Conservation (phyloP, 495 filamentous ascomycete genomes). For the Terfezia claveryi region DNA sequence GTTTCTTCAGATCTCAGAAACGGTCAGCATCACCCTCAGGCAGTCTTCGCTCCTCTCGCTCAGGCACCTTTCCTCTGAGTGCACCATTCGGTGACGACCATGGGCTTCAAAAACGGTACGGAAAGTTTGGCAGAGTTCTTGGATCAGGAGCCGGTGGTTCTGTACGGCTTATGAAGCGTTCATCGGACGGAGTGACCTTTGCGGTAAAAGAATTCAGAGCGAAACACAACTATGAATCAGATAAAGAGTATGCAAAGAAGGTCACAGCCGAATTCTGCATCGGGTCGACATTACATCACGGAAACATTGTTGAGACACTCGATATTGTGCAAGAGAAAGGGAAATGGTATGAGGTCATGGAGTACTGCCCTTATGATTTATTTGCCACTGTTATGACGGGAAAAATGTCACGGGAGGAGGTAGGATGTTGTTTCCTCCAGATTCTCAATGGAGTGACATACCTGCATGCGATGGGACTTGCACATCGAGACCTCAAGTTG, state of each 20-base stretch:
- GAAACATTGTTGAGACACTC: constrained; percentile 94
- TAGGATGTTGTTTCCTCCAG: constrained; percentile 78
- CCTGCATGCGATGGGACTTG: constrained; percentile 83
- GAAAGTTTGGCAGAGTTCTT: constrained; percentile 79
- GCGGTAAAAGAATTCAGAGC: constrained; percentile 94
- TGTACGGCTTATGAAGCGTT: constrained; percentile 81
- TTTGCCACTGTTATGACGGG: constrained; percentile 99
- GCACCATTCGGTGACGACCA: constrained; percentile 86
- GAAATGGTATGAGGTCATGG: constrained; percentile 98
- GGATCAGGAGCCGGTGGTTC: constrained; percentile 91
- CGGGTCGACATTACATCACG: constrained; percentile 87
- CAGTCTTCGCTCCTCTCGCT: constrained; percentile 38
- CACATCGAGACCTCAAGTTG: constrained; percentile 88
- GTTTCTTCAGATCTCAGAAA: constrained; percentile 64
- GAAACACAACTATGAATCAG: constrained; percentile 77
- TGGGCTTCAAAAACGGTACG: constrained; percentile 74
- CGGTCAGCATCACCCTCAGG: constrained; percentile 36
- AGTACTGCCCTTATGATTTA: constrained; percentile 91
- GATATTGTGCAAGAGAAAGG: constrained; percentile 91
- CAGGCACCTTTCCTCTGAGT: constrained; percentile 33
- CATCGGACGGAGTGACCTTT: constrained; percentile 74
- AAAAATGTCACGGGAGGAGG: constrained; percentile 84
- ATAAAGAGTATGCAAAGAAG: constrained; percentile 94
- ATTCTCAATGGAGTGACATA: constrained; percentile 95
- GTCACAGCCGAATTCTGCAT: constrained; percentile 99